Evolutionary conservation across 495 filamentous ascomycete genomes (phyloP).

Genomic region (Daldinia loculata): DNA sequence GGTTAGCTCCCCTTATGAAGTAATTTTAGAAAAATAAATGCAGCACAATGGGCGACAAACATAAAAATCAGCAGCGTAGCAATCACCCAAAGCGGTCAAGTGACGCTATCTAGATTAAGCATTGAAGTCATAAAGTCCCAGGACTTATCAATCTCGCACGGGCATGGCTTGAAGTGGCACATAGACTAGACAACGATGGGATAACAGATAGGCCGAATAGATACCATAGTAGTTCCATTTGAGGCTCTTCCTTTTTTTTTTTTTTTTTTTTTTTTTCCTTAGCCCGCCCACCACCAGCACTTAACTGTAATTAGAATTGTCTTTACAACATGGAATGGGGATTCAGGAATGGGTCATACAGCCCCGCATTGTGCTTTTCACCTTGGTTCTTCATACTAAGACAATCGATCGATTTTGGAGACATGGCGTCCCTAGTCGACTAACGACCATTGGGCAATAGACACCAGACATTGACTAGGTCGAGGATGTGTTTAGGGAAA

Average conservation of each 20-base stretch:
- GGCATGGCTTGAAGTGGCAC: conserved; percentile 31
- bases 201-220: conserved; percentile 33
- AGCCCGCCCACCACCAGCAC: conserved; percentile 14
- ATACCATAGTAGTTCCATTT: neutral
- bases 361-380: conserved; percentile 38
- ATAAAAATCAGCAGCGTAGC: conserved; percentile 25
- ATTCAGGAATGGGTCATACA: conserved; percentile 33
- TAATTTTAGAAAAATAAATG: conserved; percentile 43
- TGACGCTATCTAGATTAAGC: conserved; percentile 22
- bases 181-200: conserved; percentile 18
- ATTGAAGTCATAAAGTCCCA: conserved; percentile 2
- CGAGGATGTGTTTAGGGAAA: conserved; percentile 4
- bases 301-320: conserved; percentile 1
- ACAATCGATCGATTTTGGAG: conserved; percentile 24
- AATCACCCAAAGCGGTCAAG: conserved; percentile 38
- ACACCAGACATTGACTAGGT: conserved; percentile 36
- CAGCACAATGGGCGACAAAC: conserved; percentile 30
- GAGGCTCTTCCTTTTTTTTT: neutral
- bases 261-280: neutral
- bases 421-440: conserved; percentile 25
- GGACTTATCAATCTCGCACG: conserved; percentile 28
- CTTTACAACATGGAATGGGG: conserved; percentile 32
- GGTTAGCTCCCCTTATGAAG: conserved; percentile 20
- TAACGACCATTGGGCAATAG: conserved; percentile 39
- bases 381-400: conserved; percentile 29